Evolutionary conservation across 768 basidiomycete genomes (phyloP).

Genomic region (Mycena pura): DNA sequence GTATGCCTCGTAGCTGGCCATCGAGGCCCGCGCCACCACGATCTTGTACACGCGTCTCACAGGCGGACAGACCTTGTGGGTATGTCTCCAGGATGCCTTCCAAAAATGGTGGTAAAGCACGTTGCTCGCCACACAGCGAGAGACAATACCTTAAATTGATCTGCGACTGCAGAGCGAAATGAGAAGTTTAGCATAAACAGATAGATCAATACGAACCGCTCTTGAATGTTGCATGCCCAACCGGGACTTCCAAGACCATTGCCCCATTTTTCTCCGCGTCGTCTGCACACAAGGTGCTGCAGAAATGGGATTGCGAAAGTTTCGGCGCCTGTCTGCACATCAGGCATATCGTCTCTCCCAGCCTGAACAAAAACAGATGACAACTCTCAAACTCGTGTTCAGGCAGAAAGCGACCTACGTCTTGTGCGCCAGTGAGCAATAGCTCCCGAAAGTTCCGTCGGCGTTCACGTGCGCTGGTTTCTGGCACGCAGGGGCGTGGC

Average conservation of each 20-base stretch:
- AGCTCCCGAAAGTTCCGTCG: constrained; percentile 49
- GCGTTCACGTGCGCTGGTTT: constrained; percentile 49
- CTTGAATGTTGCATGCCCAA: constrained; percentile 66
- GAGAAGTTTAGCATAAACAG: background rate
- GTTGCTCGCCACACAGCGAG: no score
- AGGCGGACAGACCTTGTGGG: constrained; percentile 57
- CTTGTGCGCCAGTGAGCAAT: constrained; percentile 60
- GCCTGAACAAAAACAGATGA: constrained; percentile 32
- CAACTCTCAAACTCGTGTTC: background rate
- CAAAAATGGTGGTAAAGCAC: background rate
- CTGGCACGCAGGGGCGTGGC: constrained; percentile 58
- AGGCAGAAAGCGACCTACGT: constrained; percentile 39
- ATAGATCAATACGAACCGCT: constrained; percentile 52
- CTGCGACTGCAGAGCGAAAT: constrained; percentile 50
- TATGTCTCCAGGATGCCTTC: constrained; percentile 70
- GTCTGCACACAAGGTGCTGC: constrained; percentile 59
- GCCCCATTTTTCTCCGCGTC: constrained; percentile 63
- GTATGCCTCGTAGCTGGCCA: constrained; percentile 67
- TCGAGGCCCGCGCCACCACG: constrained; percentile 51
- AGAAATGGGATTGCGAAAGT: constrained; percentile 65
- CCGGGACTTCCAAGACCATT: constrained; percentile 64
- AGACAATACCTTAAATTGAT: constrained; percentile 60
- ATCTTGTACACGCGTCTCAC: constrained; percentile 73
- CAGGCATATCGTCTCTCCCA: constrained; percentile 60
- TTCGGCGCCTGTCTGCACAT: constrained; percentile 66